These are phyloP conservation scores for Globomyces sp. DNA, from an alignment of 371 early-diverging fungal genomes.

Conservation along the genomic window DNA sequence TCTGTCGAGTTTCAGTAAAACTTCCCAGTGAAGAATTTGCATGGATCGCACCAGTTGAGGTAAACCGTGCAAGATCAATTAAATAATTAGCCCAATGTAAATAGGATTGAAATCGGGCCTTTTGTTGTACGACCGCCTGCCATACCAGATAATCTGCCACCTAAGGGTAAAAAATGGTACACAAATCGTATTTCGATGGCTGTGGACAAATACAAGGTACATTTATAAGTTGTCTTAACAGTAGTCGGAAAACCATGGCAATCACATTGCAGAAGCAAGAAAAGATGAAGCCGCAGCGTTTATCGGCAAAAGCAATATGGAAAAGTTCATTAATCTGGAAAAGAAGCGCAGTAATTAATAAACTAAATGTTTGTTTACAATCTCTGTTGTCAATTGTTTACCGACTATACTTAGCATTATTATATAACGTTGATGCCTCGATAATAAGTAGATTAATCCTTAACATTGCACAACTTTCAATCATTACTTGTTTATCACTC, in stretches of 20 bases:
- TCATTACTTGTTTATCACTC: too few relatives aligned
- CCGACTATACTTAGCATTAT: too few relatives aligned
- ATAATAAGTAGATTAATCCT: too few relatives aligned
- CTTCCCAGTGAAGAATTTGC: slow-evolving; percentile 38
- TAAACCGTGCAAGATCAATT: not conserved
- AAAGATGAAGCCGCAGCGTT: slow-evolving; percentile 11
- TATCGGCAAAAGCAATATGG: slow-evolving; percentile 3
- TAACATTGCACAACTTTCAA: too few relatives aligned
- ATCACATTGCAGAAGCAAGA: not conserved
- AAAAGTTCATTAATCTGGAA: not conserved
- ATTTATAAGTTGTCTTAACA: not conserved
- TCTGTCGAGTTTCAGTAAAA: slow-evolving; percentile 30
- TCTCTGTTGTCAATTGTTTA: too few relatives aligned
- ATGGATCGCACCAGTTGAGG: slow-evolving; percentile 35
- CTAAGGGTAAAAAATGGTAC: slow-evolving; percentile 50
- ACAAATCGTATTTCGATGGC: slow-evolving; percentile 49
- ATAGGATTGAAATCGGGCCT: slow-evolving; percentile 33
- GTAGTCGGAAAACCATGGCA: not conserved
- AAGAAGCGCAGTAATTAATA: not conserved
- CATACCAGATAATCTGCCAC: slow-evolving; percentile 42
- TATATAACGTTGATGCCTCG: too few relatives aligned
- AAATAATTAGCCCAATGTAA: slow-evolving; percentile 14
- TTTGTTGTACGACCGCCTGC: slow-evolving; percentile 49
- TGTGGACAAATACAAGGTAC: slow-evolving; percentile 32
- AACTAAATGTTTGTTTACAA: not conserved